Evolutionary conservation across 352 stramenopile genomes (phyloP).

Genomic region (Globisporangium barbulae): DNA sequence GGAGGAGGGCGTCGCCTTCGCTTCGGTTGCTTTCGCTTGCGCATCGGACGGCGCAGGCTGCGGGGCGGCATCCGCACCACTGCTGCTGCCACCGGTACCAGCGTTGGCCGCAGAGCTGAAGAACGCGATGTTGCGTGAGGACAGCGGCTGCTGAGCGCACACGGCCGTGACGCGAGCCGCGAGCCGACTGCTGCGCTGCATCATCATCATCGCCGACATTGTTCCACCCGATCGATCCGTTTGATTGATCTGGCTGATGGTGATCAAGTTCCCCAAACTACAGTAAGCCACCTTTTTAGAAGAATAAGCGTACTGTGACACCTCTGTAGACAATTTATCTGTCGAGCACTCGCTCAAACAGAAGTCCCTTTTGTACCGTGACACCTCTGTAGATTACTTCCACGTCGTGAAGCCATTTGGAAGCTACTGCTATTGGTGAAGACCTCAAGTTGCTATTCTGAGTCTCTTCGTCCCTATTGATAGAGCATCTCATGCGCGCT

Average conservation of each 20-base stretch:
- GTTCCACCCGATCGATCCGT: neutral
- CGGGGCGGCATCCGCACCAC: neutral
- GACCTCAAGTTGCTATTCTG: too few relatives aligned
- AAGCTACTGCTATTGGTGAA: too few relatives aligned
- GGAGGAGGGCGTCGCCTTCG: neutral
- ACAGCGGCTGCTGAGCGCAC: neutral
- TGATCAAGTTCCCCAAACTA: neutral
- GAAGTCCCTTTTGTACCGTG: neutral
- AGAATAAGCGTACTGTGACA: neutral
- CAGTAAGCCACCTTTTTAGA: neutral
- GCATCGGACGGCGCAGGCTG: neutral
- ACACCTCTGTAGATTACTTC: neutral
- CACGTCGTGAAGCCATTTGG: too few relatives aligned
- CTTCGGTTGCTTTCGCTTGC: neutral
- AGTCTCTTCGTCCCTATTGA: neutral
- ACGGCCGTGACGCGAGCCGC: neutral
- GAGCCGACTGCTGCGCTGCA: slow-evolving; percentile 1
- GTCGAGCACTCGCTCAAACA: too few relatives aligned
- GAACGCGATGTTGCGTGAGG: neutral
- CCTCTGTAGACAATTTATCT: neutral
- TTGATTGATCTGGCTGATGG: slow-evolving; percentile 5
- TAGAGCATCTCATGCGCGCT: neutral
- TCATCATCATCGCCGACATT: neutral
- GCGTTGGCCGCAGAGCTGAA: slow-evolving; percentile 4
- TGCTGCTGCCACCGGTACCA: neutral